Base-by-base conservation (phyloP, 495 filamentous ascomycete genomes). In the Delitschia confertaspora region DNA sequence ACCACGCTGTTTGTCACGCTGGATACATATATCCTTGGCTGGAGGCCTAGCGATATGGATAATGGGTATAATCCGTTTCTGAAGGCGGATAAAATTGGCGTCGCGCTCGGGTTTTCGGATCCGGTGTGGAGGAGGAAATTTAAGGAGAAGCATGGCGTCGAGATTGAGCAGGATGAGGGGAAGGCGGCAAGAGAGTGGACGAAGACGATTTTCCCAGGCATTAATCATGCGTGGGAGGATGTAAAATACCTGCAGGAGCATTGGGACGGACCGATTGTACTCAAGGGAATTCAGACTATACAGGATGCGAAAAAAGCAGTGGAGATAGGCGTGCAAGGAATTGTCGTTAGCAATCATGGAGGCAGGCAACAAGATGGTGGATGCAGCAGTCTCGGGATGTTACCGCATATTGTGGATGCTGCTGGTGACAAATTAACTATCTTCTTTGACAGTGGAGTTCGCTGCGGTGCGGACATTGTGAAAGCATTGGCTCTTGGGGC, bases 31-130 rank as follows among this genome's bases (percentile, higher is more conserved):
- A 65, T 64, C 6, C 60, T 80, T 23, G 63, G 67, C 9, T 80
- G 76, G 80, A 66, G 79, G 33, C 81, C 78, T 0, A 66, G 64
- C 1, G 80, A 84, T 56, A 64, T 84, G 18, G 79, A 83, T 51
- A 70, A 72, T 21, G 79, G 66, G 21, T 81, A 74, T 37, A 50
- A 70, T 5, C 72, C 75, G 60, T 58, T 81, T 64, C 31, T 78
- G 58, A 58, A 59, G 20, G 70, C 26, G 3, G 26, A 43, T 16
- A 7, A 69, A 3, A 51, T 62, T 11, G 70, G 71, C 10, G 64
- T 66, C 42, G 56, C 60, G 27, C 49, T 62, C 17, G 34, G 11
- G 23, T n/a, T 74, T 69, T 65, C 67, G 4, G 81, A 83, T 54
- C 78, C 79, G 0, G 74, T 79, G 1, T 83, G 81, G 58, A 67